Conservation (phyloP, 2,329 filamentous ascomycete species). For the Pseudocercospora fuligena region DNA sequence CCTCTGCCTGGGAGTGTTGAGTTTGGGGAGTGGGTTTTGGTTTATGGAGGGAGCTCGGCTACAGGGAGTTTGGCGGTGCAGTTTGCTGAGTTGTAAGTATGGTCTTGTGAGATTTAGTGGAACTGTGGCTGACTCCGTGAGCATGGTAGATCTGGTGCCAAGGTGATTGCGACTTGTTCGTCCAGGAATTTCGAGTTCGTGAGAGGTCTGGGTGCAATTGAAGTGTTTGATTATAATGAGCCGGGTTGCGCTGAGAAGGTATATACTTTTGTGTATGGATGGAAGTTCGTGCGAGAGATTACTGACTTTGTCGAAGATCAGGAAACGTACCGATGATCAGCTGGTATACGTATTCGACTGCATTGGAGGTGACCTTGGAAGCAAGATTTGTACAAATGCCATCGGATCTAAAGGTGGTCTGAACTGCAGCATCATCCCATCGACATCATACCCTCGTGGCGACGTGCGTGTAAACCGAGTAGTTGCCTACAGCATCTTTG, state of each 20-base stretch:
- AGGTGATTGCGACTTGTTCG: background rate
- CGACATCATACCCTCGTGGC: background rate
- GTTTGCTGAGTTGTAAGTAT: no score
- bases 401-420: background rate
- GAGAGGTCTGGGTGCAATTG: background rate
- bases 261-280: background rate
- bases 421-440: background rate
- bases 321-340: background rate
- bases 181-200: background rate
- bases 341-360: background rate
- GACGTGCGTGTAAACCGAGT: background rate
- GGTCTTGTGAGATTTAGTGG: no score
- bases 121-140: background rate
- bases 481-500: background rate
- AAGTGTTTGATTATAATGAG: background rate
- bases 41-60: no score
- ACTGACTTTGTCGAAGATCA: background rate
- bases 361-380: background rate
- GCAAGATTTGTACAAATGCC: background rate
- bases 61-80: no score
- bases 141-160: background rate
- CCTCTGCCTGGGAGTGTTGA: no score
- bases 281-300: no score
- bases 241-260: background rate
- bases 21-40: no score